These are phyloP conservation scores for Candida patagonica DNA, from an alignment of 805 yeast species.

Conservation along the genomic window DNA sequence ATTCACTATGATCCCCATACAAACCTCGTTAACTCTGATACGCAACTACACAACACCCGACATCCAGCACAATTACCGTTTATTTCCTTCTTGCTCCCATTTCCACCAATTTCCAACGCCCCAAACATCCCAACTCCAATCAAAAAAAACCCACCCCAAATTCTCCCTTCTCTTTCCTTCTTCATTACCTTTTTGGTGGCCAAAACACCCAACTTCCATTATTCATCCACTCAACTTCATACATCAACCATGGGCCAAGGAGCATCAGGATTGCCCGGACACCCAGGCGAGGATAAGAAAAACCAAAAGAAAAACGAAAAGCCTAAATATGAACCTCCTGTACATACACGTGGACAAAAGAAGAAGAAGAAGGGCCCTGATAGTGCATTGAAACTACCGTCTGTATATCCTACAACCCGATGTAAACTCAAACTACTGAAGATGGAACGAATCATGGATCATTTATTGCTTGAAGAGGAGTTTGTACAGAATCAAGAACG, in stretches of 20 bases:
- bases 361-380: constrained; percentile 81
- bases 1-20: no score
- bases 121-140: no score
- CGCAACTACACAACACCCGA: no score
- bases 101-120: no score
- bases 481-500: constrained; percentile 92
- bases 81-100: background rate
- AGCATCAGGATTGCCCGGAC: constrained; percentile 24
- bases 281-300: constrained; percentile 27
- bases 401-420: constrained; percentile 84
- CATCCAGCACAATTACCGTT: no score
- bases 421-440: constrained; percentile 85
- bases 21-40: no score
- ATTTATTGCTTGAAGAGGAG: constrained; percentile 87
- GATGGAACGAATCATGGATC: constrained; percentile 95
- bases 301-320: constrained; percentile 9
- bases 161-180: background rate
- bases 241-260: constrained; percentile 23
- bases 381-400: constrained; percentile 78
- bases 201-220: no score
- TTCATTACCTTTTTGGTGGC: background rate
- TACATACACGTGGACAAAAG: constrained; percentile 87
- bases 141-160: no score
- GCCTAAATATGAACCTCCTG: constrained; percentile 98
- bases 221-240: background rate